Base-by-base conservation (phyloP, 345 rosid species). In the Murraya paniculata region DNA sequence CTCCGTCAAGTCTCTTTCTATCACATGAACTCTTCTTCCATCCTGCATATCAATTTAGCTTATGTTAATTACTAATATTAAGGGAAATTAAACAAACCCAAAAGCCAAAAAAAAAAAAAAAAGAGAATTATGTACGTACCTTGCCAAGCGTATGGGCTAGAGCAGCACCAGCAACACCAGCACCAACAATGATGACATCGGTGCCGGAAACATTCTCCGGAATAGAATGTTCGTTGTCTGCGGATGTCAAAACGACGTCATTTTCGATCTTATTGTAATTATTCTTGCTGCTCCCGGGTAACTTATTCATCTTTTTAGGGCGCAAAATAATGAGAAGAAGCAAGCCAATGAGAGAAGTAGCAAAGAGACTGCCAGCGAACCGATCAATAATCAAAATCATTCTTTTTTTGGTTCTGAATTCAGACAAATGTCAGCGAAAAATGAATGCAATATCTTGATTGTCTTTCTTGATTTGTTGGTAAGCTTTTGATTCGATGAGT, bases 131-230 rank as follows among this genome's bases (percentile, higher is more conserved):
- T 33, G 5, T 41, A 53, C 33, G 73, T 31, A 81, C 91, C 87
- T 87, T 89, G 62, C 65, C 90, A 50, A 91, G 89, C 6, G 92
- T 79, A 71, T 84, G 73, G 48, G 94, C 94, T 33, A 89, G 92
- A 38, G 91, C 92, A 4, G 91, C 81, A 31, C 94, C 93, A 3
- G 91, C 89, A 68, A 88, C 87, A 2, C 87, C 89, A 39, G 87
- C 87, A 0, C 89, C 85, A 31, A 89, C 90, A 11, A 89, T 85
- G 79, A 87, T 53, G 11, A 87, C 76, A 33, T 87, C 86, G 0
- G 79, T 48, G 57, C 55, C 82, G 2, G 77, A 31, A 13, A 33
- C 84, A 36, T 58, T 70, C 70, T 69, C 78, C 35, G 71, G 75
- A 24, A 28, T 55, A 61, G 72, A 39, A 64, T 55, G 35, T 18